These are phyloP conservation scores for Kluyveromyces siamensis DNA, from an alignment of 805 yeast species.

Conservation along the genomic window DNA sequence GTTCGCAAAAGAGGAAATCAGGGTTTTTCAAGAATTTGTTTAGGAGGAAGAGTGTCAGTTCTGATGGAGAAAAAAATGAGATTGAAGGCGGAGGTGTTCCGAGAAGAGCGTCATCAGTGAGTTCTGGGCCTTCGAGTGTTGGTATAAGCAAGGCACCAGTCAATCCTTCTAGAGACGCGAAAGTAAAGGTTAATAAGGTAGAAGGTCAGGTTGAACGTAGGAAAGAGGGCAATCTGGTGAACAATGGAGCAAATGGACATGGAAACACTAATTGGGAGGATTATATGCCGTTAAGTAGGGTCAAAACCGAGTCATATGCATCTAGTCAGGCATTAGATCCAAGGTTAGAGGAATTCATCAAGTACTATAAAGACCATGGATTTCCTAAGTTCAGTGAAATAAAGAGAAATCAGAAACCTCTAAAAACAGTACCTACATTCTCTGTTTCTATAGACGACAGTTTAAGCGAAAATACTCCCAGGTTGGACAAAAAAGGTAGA, in stretches of 20 bases:
- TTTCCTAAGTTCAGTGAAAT: constrained; percentile 11
- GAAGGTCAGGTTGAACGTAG: no score
- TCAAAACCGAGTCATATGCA: constrained; percentile 14
- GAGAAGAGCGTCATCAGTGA: not conserved
- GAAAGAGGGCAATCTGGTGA: not conserved
- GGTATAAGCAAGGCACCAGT: constrained; percentile 7
- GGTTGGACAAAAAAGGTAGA: constrained; percentile 33
- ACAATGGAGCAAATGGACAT: not conserved
- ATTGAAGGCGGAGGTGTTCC: constrained; percentile 3
- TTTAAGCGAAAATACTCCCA: not conserved
- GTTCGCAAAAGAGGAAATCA: constrained; percentile 20
- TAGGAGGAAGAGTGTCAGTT: constrained; percentile 13
- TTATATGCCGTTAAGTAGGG: constrained; percentile 9
- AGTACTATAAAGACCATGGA: constrained; percentile 28
- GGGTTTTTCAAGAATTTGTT: constrained; percentile 33
- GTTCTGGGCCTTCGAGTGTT: constrained; percentile 5
- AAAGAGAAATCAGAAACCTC: not conserved
- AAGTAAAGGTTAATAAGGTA: no score
- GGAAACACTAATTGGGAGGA: not conserved
- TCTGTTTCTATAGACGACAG: not conserved
- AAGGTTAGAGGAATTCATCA: constrained; percentile 38
- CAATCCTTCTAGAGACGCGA: no score
- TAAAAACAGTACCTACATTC: not conserved
- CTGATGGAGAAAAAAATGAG: not conserved
- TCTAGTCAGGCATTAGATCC: constrained; percentile 31